phyloP scores from a whole-genome alignment of 768 basidiomycete genomes.

The Trametes meyenii region DNA sequence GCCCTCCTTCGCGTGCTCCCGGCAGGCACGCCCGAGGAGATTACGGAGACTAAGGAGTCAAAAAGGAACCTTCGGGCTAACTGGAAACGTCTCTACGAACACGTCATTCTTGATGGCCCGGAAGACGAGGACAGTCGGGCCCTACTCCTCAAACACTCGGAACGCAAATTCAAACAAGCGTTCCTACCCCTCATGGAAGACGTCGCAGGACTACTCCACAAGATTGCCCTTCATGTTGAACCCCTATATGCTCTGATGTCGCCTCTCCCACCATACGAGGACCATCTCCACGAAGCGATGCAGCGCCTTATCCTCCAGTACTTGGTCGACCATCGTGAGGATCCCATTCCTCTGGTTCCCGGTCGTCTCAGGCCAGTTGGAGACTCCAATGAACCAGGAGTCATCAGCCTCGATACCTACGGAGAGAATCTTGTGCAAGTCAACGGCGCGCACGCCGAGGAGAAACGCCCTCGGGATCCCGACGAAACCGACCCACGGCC shows the following conservation, averaged over 20 bases:
- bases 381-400: no score
- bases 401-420: no score
- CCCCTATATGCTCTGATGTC: slow-evolving; percentile 2
- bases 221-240: background rate
- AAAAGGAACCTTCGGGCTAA: background rate
- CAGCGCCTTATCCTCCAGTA: slow-evolving; percentile 7
- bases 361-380: no score
- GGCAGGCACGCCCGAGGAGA: no score
- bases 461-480: no score
- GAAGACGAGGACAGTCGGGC: background rate
- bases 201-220: background rate
- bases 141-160: background rate
- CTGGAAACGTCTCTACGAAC: background rate
- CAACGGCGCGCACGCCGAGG: no score
- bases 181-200: background rate
- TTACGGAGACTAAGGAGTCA: background rate
- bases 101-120: background rate
- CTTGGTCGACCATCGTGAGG: slow-evolving; percentile 1
- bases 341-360: background rate
- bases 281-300: slow-evolving; percentile 13
- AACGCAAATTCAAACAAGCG: background rate
- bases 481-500: no score
- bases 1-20: slow-evolving; percentile 3
- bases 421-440: no score
- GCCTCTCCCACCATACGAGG: background rate